Conservation (phyloP, 352 stramenopile species). For the Aphanomyces stellatus region DNA sequence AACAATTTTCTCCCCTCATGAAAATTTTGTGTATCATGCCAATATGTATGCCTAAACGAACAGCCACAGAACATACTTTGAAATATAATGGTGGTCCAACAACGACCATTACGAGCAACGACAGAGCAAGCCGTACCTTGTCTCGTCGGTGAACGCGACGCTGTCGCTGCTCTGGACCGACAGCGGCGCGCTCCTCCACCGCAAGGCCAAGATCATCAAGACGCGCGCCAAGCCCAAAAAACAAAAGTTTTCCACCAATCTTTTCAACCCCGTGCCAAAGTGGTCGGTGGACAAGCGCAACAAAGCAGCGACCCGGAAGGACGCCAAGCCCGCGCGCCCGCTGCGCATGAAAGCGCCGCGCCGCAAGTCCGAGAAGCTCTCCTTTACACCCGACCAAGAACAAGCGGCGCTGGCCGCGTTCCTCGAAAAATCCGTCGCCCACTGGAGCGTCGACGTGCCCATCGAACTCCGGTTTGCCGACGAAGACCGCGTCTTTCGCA, state of each 20-base stretch:
- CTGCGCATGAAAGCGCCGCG: background rate
- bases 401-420: constrained; percentile 60
- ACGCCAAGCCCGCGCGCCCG: background rate
- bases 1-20: too few species aligned
- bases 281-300: background rate
- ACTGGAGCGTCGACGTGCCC: constrained; percentile 74
- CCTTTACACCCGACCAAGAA: constrained; percentile 18
- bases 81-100: too few species aligned
- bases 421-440: constrained; percentile 55
- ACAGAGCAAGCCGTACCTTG: constrained; percentile 4
- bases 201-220: background rate
- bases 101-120: too few species aligned
- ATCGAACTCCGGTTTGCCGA: constrained; percentile 52
- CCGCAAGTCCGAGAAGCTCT: background rate
- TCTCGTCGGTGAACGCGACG: background rate
- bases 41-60: too few species aligned
- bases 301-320: too few species aligned
- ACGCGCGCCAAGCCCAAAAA: constrained; percentile 5
- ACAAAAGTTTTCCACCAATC: background rate
- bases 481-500: constrained; percentile 60
- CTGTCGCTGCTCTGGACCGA: background rate
- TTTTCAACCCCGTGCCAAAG: background rate
- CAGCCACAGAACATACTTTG: too few species aligned
- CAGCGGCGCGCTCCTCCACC: background rate
- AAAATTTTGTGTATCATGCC: too few species aligned